Conservation (phyloP, 2,329 filamentous ascomycete genomes). For the Ascocoryne sarcoides region DNA sequence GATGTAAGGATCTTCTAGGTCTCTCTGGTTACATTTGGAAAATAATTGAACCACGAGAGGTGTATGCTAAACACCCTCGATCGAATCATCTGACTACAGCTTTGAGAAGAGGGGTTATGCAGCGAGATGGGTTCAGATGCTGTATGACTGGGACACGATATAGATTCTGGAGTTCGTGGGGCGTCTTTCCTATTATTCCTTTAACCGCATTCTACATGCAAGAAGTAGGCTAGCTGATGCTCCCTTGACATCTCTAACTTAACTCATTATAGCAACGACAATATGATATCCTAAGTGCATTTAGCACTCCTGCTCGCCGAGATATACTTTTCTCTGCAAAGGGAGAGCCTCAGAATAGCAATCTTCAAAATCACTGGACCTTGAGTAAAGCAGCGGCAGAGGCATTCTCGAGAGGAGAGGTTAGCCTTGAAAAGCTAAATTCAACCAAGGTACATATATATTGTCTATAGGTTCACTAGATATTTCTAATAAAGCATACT, state of each 20-base stretch:
- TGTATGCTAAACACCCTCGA: conserved; percentile 4
- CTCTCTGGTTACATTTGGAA: not conserved
- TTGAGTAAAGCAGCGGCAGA: conserved; percentile 3
- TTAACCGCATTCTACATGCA: conserved; percentile 5
- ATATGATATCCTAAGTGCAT: conserved; percentile 8
- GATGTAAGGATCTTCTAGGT: conserved; percentile 6
- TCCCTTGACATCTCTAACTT: conserved; percentile 2
- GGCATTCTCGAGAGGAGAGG: conserved; percentile 5
- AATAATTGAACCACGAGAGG: conserved; percentile 2
- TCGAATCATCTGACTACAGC: no score
- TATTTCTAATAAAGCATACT: no score
- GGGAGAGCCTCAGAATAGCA: no score
- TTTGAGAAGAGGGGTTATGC: no score
- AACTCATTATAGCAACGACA: conserved; percentile 5
- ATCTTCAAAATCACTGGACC: conserved; percentile 7
- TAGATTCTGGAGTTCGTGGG: conserved; percentile 4
- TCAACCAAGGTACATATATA: no score
- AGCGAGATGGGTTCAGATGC: conserved; percentile 5
- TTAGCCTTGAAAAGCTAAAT: no score
- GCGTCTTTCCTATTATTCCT: conserved; percentile 9
- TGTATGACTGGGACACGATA: conserved; percentile 5
- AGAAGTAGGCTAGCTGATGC: conserved; percentile 4
- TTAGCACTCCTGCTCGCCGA: conserved; percentile 3
- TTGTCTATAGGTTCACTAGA: no score
- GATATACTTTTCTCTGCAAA: no score